A percentile compares a stretch with the other conserved stretches of the same genome.
Conservation (phyloP, 1,284 basidiomycete genomes). For the Cutaneotrichosporon spelunceum region DNA sequence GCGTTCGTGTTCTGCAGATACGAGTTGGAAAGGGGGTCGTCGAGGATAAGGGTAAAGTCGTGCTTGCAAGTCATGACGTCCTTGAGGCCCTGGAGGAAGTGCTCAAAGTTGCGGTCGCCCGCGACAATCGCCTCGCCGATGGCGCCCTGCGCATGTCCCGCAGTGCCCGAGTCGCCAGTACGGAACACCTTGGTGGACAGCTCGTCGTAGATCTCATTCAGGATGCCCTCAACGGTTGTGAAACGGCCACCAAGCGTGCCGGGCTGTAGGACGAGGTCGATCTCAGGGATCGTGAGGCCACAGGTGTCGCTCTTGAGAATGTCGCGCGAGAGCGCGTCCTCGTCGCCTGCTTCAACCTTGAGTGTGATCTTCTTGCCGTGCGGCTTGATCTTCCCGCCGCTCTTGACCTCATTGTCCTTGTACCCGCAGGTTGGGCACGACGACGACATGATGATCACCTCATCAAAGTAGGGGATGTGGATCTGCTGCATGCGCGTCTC, state of each 20-base stretch:
- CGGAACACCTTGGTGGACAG: slow-evolving; percentile 85
- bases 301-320: slow-evolving; percentile 95
- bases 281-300: slow-evolving; percentile 87
- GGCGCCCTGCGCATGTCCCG: slow-evolving; percentile 39
- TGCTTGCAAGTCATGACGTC: slow-evolving; percentile 69
- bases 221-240: slow-evolving; percentile 92
- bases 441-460: slow-evolving; percentile 97
- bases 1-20: slow-evolving; percentile 95
- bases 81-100: slow-evolving; percentile 77
- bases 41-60: slow-evolving; percentile 87
- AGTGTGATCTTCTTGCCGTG: slow-evolving; percentile 83
- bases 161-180: slow-evolving; percentile 46
- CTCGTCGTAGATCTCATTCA: slow-evolving; percentile 94
- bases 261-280: slow-evolving; percentile 84
- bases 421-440: slow-evolving; percentile 95
- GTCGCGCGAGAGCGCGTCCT: slow-evolving; percentile 90
- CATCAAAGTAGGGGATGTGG: slow-evolving; percentile 98
- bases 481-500: slow-evolving; percentile 96
- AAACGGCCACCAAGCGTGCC: slow-evolving; percentile 98
- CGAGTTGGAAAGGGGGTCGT: slow-evolving; percentile 93
- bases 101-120: slow-evolving; percentile 62
- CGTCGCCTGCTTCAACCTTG: slow-evolving; percentile 72
- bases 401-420: slow-evolving; percentile 96
- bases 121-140: slow-evolving; percentile 46
- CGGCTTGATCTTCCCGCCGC: slow-evolving; percentile 79